Conservation (phyloP, 1,284 basidiomycete species). For the Puccinia coronata region DNA sequence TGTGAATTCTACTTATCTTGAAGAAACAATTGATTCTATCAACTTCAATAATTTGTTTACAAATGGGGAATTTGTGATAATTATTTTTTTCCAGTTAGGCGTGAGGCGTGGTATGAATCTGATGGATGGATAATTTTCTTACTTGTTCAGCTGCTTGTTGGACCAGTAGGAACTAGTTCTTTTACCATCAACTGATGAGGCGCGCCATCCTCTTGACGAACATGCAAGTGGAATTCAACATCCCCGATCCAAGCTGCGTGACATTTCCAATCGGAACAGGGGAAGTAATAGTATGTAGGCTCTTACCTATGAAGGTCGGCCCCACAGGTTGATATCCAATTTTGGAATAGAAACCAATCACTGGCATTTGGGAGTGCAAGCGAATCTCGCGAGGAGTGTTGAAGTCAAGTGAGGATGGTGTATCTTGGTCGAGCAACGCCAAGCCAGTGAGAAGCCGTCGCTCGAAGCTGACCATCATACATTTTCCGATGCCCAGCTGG, state of each 20-base stretch:
- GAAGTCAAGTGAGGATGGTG: neutral
- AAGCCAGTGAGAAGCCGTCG: neutral
- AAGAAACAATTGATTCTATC: no score
- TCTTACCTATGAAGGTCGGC: constrained; percentile 1
- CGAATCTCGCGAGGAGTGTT: neutral
- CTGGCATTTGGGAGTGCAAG: constrained; percentile 21
- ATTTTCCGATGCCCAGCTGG: neutral
- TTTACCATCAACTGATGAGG: constrained; percentile 32
- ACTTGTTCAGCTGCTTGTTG: no score
- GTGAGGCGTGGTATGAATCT: no score
- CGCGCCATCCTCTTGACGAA: constrained; percentile 9
- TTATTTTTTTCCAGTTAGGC: no score
- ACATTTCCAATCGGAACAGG: no score
- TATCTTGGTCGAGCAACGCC: neutral
- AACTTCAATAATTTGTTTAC: no score
- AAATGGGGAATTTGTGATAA: no score
- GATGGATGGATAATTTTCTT: no score
- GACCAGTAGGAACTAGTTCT: neutral
- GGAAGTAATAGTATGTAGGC: no score
- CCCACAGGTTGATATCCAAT: constrained; percentile 3
- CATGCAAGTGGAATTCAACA: neutral
- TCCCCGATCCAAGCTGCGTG: no score
- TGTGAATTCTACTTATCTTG: no score
- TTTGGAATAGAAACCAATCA: constrained; percentile 14
- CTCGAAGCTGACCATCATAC: constrained; percentile 20